These are phyloP conservation scores for Parastagonospora nodorum DNA, from an alignment of 2,329 filamentous ascomycete species.

Conservation along the genomic window DNA sequence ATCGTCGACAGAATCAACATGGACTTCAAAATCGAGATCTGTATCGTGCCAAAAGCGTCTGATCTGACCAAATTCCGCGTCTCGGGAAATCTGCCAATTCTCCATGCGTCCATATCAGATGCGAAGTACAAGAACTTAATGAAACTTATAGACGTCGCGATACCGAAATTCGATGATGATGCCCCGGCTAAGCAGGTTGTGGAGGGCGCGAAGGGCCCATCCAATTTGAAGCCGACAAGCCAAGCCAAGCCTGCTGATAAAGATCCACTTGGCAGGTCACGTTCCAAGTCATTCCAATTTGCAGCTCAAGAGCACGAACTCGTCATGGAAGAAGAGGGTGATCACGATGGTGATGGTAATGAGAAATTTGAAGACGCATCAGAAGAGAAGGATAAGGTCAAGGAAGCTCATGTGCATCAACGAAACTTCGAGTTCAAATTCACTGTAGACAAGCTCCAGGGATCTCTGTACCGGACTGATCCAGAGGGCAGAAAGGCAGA, in stretches of 20 bases:
- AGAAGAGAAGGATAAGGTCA: slow-evolving; percentile 57
- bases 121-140: slow-evolving; percentile 97
- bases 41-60: slow-evolving; percentile 93
- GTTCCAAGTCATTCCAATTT: slow-evolving; percentile 76
- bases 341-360: slow-evolving; percentile 65
- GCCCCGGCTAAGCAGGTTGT: slow-evolving; percentile 42
- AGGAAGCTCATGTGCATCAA: slow-evolving; percentile 71
- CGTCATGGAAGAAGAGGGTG: slow-evolving; percentile 73
- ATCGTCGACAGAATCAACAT: slow-evolving; percentile 97
- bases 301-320: slow-evolving; percentile 74
- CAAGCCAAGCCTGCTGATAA: slow-evolving; percentile 30
- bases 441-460: slow-evolving; percentile 90
- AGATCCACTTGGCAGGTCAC: slow-evolving; percentile 55
- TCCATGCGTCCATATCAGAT: slow-evolving; percentile 92
- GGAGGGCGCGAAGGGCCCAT: slow-evolving; percentile 40
- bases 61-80: slow-evolving; percentile 91
- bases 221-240: slow-evolving; percentile 44
- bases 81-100: slow-evolving; percentile 86
- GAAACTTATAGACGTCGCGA: slow-evolving; percentile 92
- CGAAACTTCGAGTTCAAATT: slow-evolving; percentile 97
- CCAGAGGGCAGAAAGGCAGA: slow-evolving; percentile 77
- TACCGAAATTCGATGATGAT: slow-evolving; percentile 76
- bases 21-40: slow-evolving; percentile 93
- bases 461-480: slow-evolving; percentile 87
- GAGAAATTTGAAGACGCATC: slow-evolving; percentile 71